A percentile compares a stretch with the other conserved stretches of the same genome.
Evolutionary conservation across 352 stramenopile species (phyloP).

Genomic region (Saprolegnia diclina): DNA sequence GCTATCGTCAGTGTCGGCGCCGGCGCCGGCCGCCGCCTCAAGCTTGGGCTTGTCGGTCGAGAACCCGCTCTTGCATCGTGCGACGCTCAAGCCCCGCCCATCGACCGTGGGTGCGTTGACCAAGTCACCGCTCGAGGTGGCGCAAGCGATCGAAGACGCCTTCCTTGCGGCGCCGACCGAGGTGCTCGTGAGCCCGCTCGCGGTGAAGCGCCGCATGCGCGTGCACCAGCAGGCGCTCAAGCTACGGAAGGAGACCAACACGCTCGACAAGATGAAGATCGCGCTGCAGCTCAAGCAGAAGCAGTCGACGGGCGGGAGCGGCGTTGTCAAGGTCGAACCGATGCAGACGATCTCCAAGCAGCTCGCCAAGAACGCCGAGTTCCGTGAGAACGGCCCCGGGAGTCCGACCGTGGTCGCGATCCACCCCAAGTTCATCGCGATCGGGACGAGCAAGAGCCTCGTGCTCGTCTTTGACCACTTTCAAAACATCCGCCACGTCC

Average conservation of each 20-base stretch:
- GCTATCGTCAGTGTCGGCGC: not conserved
- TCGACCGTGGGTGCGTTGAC: not conserved
- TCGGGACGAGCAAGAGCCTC: slow-evolving; percentile 91
- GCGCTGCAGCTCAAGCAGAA: slow-evolving; percentile 41
- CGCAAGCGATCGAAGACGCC: slow-evolving; percentile 70
- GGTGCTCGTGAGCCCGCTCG: slow-evolving; percentile 71
- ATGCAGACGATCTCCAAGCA: slow-evolving; percentile 87
- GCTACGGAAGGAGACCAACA: slow-evolving; percentile 33
- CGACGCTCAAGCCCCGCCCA: slow-evolving; percentile 17
- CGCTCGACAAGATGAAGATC: slow-evolving; percentile 38
- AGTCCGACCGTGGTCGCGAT: slow-evolving; percentile 91
- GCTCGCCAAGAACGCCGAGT: slow-evolving; percentile 89
- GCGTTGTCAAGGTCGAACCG: slow-evolving; percentile 84
- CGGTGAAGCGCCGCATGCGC: slow-evolving; percentile 72
- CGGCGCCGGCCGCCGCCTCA: not conserved
- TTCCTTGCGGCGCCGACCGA: slow-evolving; percentile 77
- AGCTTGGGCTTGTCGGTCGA: slow-evolving; percentile 5
- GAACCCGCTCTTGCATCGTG: slow-evolving; percentile 27
- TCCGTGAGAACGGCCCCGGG: slow-evolving; percentile 84
- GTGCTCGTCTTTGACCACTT: slow-evolving; percentile 97
- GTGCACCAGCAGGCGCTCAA: slow-evolving; percentile 52
- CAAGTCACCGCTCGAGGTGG: slow-evolving; percentile 53
- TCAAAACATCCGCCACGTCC: slow-evolving; percentile 69
- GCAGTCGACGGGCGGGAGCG: slow-evolving; percentile 38
- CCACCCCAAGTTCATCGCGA: slow-evolving; percentile 95